phyloP scores from a whole-genome alignment of 2,329 filamentous ascomycete species.

The Xylaria sp. region DNA sequence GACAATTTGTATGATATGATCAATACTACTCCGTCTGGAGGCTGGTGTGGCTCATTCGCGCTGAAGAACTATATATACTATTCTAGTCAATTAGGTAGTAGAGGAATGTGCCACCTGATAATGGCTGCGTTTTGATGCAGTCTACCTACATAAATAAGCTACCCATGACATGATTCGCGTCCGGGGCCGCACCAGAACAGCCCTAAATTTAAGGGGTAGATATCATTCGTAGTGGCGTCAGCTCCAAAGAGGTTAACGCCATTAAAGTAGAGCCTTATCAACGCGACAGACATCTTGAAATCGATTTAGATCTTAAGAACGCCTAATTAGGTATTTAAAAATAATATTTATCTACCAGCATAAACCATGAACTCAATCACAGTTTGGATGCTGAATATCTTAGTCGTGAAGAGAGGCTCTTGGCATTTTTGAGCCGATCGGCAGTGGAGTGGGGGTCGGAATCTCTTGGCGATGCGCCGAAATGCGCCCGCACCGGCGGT shows the following conservation, averaged over 20 bases:
- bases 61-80: too few species aligned
- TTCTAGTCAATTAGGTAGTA: background rate
- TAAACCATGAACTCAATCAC: background rate
- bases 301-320: background rate
- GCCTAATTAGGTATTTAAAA: background rate
- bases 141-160: background rate
- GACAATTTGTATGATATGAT: background rate
- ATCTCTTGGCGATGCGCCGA: constrained; percentile 18
- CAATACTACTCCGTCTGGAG: background rate
- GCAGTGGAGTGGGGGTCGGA: background rate
- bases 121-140: background rate
- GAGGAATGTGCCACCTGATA: background rate
- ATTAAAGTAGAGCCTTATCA: background rate
- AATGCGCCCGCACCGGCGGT: constrained; percentile 1
- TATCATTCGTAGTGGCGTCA: constrained; percentile 5
- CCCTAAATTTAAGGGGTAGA: constrained; percentile 27
- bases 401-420: background rate
- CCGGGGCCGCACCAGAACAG: constrained; percentile 3
- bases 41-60: too few species aligned
- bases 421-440: background rate
- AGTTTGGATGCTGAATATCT: background rate
- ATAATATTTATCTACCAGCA: background rate
- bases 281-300: background rate
- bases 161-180: constrained; percentile 18
- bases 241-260: background rate